Conservation (phyloP, 495 filamentous ascomycete genomes). For the Xanthoparmelia taractica region DNA sequence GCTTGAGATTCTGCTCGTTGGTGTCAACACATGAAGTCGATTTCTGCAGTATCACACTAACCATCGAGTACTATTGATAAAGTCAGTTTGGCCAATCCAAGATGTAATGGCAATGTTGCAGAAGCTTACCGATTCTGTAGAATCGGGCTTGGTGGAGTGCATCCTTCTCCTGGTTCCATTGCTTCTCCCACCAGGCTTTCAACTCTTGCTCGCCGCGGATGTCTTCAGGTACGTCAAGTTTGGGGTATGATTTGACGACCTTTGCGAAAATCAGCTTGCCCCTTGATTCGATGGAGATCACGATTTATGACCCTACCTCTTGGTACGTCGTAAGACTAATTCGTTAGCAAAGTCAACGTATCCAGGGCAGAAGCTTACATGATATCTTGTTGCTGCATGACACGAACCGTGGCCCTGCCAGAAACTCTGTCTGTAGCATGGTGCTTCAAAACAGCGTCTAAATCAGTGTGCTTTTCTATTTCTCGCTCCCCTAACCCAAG, state of each 20-base stretch:
- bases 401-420: slow-evolving; percentile 15
- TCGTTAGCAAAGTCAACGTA: background rate
- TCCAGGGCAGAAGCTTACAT: no score
- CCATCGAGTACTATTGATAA: slow-evolving; percentile 3
- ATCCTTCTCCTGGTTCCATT: slow-evolving; percentile 33
- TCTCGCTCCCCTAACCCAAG: slow-evolving; percentile 35
- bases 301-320: background rate
- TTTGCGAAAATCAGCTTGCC: slow-evolving; percentile 29
- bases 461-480: slow-evolving; percentile 20
- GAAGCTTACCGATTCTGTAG: slow-evolving; percentile 36
- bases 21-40: no score
- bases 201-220: slow-evolving; percentile 9
- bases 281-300: background rate
- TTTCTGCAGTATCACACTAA: no score
- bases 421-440: slow-evolving; percentile 11
- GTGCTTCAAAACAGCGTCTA: slow-evolving; percentile 20
- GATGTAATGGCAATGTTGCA: background rate
- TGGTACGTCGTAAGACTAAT: slow-evolving; percentile 42
- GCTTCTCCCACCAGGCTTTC: slow-evolving; percentile 33
- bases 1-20: slow-evolving; percentile 55
- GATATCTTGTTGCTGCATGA: slow-evolving; percentile 25
- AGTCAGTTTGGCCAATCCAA: background rate
- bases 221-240: slow-evolving; percentile 25
- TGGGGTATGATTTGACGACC: slow-evolving; percentile 44
- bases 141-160: slow-evolving; percentile 44